Conservation (phyloP, 2,329 filamentous ascomycete genomes). For the Furcasterigmium furcatum region DNA sequence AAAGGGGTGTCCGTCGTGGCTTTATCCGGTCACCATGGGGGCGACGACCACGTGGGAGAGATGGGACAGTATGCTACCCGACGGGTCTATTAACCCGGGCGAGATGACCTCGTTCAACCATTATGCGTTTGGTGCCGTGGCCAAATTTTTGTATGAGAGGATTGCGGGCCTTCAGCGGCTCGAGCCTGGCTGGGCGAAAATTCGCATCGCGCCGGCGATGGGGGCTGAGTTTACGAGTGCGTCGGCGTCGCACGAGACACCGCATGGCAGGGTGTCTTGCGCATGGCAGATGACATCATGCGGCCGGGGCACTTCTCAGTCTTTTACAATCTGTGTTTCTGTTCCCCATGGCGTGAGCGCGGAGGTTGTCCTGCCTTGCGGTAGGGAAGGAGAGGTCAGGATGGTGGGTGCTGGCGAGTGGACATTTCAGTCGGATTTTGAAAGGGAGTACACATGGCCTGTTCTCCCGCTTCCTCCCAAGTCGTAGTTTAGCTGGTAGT, state of each 20-base stretch:
- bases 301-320: too few relatives aligned
- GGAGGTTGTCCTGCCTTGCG: too few relatives aligned
- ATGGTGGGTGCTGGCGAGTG: too few relatives aligned
- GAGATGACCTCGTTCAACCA: slow-evolving; percentile 40
- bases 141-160: slow-evolving; percentile 29
- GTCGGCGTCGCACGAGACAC: neutral
- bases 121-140: slow-evolving; percentile 35
- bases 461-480: too few relatives aligned
- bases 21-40: slow-evolving; percentile 33
- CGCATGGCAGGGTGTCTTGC: neutral
- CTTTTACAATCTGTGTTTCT: too few relatives aligned
- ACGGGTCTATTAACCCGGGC: slow-evolving; percentile 32
- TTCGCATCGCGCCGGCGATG: slow-evolving; percentile 1
- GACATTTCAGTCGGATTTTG: too few relatives aligned
- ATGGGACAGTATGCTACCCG: slow-evolving; percentile 33
- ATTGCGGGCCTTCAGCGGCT: slow-evolving; percentile 17
- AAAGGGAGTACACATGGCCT: too few relatives aligned
- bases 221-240: slow-evolving; percentile 5
- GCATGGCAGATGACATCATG: neutral
- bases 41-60: slow-evolving; percentile 39
- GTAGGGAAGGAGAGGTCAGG: too few relatives aligned
- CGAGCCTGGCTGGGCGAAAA: slow-evolving; percentile 18
- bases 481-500: too few relatives aligned
- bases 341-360: too few relatives aligned
- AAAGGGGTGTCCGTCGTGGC: slow-evolving; percentile 29